phyloP scores from a whole-genome alignment of 257 asterid genomes.

The Gynochthodes officinalis region DNA sequence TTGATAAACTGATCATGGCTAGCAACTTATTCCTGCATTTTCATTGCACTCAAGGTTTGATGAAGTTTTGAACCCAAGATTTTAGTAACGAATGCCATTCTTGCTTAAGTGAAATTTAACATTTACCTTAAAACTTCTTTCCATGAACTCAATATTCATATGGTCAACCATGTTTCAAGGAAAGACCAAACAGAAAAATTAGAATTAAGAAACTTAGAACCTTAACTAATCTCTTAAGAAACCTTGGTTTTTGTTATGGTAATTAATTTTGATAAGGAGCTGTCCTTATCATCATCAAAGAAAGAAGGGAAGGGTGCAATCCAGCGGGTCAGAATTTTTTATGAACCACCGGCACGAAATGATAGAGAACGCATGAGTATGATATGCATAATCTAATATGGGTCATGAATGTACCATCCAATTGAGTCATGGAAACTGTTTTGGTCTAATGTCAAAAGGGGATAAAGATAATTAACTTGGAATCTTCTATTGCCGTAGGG shows the following conservation, averaged over 20 bases:
- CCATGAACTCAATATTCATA: too few species aligned
- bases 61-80: background rate
- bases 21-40: background rate
- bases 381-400: background rate
- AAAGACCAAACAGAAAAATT: background rate
- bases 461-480: background rate
- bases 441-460: slow-evolving; percentile 11
- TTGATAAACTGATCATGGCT: too few species aligned
- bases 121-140: background rate
- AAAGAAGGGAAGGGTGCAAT: background rate
- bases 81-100: background rate
- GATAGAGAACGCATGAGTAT: background rate
- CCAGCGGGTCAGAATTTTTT: background rate
- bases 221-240: background rate
- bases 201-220: background rate
- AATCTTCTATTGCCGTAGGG: background rate
- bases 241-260: too few species aligned
- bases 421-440: background rate
- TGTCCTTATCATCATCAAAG: background rate
- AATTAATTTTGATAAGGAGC: background rate
- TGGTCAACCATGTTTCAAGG: too few species aligned
- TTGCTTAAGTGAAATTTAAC: too few species aligned
- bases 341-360: background rate
- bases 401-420: background rate
- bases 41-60: background rate